Percentiles rank a stretch among this genome's conserved stretches.
Conservation (phyloP, 2,329 filamentous ascomycete species). For the Coccinonectria pachysandricola region DNA sequence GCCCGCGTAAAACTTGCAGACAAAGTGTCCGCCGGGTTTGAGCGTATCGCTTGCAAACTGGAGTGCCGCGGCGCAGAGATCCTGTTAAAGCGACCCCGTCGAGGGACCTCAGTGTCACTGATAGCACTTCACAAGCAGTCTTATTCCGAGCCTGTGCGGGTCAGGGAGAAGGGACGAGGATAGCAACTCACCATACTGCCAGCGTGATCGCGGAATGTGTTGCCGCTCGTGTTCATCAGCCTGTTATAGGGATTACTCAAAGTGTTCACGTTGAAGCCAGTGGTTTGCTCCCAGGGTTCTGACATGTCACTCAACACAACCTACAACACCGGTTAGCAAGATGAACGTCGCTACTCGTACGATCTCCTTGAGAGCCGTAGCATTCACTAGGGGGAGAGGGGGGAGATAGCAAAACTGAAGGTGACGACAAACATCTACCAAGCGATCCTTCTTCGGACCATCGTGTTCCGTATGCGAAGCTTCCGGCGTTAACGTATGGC, state of each 20-base stretch:
- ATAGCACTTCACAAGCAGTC: too few species aligned
- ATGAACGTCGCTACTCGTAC: too few species aligned
- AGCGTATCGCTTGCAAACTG: slow-evolving; percentile 79
- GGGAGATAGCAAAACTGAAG: background rate
- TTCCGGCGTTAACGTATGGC: too few species aligned
- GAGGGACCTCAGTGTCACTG: too few species aligned
- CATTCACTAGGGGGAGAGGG: too few species aligned
- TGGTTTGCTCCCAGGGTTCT: slow-evolving; percentile 81
- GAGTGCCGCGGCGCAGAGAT: slow-evolving; percentile 79
- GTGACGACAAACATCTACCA: slow-evolving; percentile 53
- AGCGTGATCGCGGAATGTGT: slow-evolving; percentile 74
- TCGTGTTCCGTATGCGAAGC: too few species aligned
- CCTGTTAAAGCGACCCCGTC: slow-evolving; percentile 50
- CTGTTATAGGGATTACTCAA: slow-evolving; percentile 93
- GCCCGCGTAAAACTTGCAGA: slow-evolving; percentile 97
- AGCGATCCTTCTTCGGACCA: too few species aligned
- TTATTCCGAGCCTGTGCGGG: too few species aligned
- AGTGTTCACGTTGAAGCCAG: slow-evolving; percentile 72
- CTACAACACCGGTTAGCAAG: slow-evolving; percentile 23
- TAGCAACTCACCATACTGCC: slow-evolving; percentile 73
- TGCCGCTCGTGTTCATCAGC: slow-evolving; percentile 99
- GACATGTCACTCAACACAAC: slow-evolving; percentile 98
- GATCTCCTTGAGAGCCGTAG: too few species aligned
- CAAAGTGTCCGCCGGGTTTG: slow-evolving; percentile 72
- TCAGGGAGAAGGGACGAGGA: slow-evolving; percentile 1